Percentiles rank a stretch among this genome's conserved stretches.
These are phyloP conservation scores for Brettanomyces nanus DNA, from an alignment of 805 yeast species.

Conservation along the genomic window DNA sequence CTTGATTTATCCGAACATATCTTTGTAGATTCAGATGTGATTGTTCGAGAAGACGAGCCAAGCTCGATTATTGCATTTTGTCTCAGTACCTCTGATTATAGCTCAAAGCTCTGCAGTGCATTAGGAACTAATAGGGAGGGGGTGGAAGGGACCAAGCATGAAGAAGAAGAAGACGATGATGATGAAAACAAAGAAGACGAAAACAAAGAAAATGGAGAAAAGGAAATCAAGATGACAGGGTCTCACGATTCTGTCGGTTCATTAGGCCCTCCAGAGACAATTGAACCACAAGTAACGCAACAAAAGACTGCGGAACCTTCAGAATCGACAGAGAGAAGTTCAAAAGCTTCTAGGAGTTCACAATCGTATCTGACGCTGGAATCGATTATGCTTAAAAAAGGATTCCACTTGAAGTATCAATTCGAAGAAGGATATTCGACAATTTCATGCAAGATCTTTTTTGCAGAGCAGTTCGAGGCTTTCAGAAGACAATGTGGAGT, in stretches of 20 bases:
- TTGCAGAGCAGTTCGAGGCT: slow-evolving; percentile 95
- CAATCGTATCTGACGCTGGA: too few species aligned
- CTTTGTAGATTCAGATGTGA: slow-evolving; percentile 87
- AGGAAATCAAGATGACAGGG: too few species aligned
- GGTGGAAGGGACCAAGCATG: not conserved
- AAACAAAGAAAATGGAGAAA: not conserved
- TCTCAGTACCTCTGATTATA: slow-evolving; percentile 75
- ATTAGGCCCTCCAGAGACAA: not conserved
- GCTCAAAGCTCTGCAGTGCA: slow-evolving; percentile 25
- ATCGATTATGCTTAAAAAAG: slow-evolving; percentile 65
- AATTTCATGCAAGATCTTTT: slow-evolving; percentile 87
- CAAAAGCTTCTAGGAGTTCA: slow-evolving; percentile 7
- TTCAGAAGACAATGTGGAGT: slow-evolving; percentile 78
- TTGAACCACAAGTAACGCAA: too few species aligned
- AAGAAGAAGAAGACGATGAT: not conserved
- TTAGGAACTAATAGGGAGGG: not conserved
- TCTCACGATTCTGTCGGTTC: too few species aligned
- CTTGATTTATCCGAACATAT: slow-evolving; percentile 75
- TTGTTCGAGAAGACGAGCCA: slow-evolving; percentile 94
- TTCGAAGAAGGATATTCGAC: slow-evolving; percentile 78
- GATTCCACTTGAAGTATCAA: slow-evolving; percentile 87
- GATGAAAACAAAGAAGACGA: not conserved
- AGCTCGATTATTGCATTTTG: slow-evolving; percentile 92
- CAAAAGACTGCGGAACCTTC: not conserved
- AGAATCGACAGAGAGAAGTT: slow-evolving; percentile 1